Evolutionary conservation across 2,329 filamentous ascomycete species (phyloP).

Genomic region (Fusarium marasasianum): DNA sequence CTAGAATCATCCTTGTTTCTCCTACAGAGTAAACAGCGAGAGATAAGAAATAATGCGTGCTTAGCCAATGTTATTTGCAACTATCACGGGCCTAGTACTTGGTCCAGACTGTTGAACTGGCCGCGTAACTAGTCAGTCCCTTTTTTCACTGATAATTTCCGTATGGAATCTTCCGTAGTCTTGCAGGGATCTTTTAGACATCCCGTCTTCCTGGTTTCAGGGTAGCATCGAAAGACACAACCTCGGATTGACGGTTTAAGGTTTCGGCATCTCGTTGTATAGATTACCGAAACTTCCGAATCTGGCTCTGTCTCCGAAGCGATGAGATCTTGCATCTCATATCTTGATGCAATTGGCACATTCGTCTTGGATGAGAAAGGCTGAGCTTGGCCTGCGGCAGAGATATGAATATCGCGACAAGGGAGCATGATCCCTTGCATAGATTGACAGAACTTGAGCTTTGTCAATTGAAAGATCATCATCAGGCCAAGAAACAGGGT

Average conservation of each 20-base stretch:
- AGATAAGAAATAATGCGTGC: neutral
- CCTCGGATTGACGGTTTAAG: neutral
- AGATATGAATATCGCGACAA: rapidly evolving
- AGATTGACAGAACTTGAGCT: rapidly evolving
- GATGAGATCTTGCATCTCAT: no score
- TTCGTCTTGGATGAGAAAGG: neutral
- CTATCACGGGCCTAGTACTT: rapidly evolving
- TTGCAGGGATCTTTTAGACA: neutral
- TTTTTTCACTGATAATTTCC: neutral
- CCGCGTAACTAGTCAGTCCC: neutral
- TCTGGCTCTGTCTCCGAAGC: neutral
- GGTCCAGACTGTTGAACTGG: neutral
- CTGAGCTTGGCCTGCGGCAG: rapidly evolving
- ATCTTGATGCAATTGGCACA: rapidly evolving
- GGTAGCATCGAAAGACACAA: neutral
- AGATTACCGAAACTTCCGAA: neutral
- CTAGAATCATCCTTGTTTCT: neutral
- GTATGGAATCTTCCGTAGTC: no score
- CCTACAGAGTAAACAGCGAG: no score
- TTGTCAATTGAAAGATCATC: neutral
- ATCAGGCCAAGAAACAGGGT: neutral
- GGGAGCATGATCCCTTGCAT: rapidly evolving
- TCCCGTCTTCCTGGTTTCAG: neutral
- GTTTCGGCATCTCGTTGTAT: neutral
- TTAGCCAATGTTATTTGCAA: neutral